These are phyloP conservation scores for Hanseniaspora meyeri DNA, from an alignment of 805 yeast species.

Conservation along the genomic window DNA sequence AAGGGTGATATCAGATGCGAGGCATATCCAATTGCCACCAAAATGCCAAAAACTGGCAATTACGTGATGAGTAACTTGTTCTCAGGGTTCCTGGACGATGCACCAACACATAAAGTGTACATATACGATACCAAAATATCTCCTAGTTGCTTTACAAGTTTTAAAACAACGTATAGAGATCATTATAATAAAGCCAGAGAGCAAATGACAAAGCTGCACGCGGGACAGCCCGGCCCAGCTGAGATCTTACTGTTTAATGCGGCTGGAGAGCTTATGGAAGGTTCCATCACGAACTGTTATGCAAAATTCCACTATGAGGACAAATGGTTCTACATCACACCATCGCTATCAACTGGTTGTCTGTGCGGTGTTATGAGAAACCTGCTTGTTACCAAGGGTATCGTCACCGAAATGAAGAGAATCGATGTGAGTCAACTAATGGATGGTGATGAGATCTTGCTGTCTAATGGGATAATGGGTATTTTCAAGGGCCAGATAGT, in stretches of 20 bases:
- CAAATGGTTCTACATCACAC: constrained; percentile 55
- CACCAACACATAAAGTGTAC: constrained; percentile 45
- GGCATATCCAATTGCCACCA: constrained; percentile 26
- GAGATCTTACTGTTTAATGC: constrained; percentile 66
- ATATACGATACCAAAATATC: constrained; percentile 42
- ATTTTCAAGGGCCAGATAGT: constrained; percentile 47
- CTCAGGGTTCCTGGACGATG: constrained; percentile 20
- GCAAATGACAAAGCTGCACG: constrained; percentile 28
- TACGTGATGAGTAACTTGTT: constrained; percentile 25
- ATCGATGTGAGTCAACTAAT: constrained; percentile 32
- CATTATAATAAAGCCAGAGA: constrained; percentile 52
- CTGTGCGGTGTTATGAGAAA: constrained; percentile 73
- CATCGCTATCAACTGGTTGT: constrained; percentile 66
- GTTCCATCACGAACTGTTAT: constrained; percentile 53
- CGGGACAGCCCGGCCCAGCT: constrained; percentile 30
- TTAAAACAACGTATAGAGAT: constrained; percentile 68
- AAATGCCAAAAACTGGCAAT: constrained; percentile 4
- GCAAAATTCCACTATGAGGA: constrained; percentile 36
- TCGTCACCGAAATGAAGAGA: constrained; percentile 43
- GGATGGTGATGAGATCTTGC: constrained; percentile 68
- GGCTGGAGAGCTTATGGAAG: constrained; percentile 57
- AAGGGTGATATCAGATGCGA: constrained; percentile 30
- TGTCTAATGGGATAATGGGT: constrained; percentile 79
- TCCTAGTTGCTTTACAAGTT: constrained; percentile 67
- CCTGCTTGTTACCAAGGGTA: constrained; percentile 42